Percentiles rank a stretch among this genome's conserved stretches.
phyloP scores from a whole-genome alignment of 257 asterid genomes.

The Lithospermum erythrorhizon region DNA sequence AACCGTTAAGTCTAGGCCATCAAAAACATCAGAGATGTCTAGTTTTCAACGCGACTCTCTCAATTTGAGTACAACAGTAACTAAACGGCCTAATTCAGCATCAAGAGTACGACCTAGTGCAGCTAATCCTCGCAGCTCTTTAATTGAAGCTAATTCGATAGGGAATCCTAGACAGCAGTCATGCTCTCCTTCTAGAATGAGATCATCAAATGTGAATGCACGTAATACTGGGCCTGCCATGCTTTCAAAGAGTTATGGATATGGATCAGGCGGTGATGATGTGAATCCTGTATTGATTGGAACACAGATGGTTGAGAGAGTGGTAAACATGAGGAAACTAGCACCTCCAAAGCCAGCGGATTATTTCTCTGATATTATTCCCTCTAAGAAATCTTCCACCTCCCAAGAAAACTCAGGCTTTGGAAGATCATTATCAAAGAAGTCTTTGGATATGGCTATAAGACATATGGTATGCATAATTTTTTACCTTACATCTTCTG shows the following conservation, averaged over 20 bases:
- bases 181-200: conserved; percentile 46
- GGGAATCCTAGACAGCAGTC: conserved; percentile 42
- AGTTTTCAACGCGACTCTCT: conserved; percentile 22
- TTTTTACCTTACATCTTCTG: neutral
- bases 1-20: conserved; percentile 43
- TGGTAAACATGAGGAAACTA: conserved; percentile 82
- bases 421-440: conserved; percentile 71
- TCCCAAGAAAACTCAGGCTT: conserved; percentile 51
- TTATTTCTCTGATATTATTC: conserved; percentile 18
- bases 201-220: conserved; percentile 19
- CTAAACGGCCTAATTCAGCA: conserved; percentile 58
- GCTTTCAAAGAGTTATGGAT: conserved; percentile 41
- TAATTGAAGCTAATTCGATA: conserved; percentile 11
- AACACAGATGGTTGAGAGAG: conserved; percentile 77
- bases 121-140: conserved; percentile 18
- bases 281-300: conserved; percentile 77
- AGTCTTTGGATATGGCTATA: conserved; percentile 83
- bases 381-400: conserved; percentile 33
- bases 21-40: conserved; percentile 27
- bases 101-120: conserved; percentile 40
- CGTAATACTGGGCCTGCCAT: conserved; percentile 21
- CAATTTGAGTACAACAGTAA: conserved; percentile 17
- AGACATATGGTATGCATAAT: conserved; percentile 64
- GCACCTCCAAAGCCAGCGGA: conserved; percentile 72
- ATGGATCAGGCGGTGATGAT: conserved; percentile 28